These are phyloP conservation scores for Talaromyces amestolkiae DNA, from an alignment of 2,329 filamentous ascomycete species.

Conservation along the genomic window DNA sequence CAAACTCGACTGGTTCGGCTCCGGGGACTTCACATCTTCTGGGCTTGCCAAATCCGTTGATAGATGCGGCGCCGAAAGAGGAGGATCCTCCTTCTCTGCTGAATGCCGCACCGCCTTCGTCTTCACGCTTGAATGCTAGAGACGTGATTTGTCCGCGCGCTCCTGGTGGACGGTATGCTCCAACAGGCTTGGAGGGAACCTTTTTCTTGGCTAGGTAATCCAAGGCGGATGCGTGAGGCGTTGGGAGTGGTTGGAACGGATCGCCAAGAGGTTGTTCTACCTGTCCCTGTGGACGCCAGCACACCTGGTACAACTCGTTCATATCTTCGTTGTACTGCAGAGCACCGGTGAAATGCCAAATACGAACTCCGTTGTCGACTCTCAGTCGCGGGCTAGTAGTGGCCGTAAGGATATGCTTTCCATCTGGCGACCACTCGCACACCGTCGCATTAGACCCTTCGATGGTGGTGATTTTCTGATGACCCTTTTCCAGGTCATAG, in stretches of 20 bases:
- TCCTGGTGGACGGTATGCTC: constrained; percentile 91
- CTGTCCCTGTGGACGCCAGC: constrained; percentile 75
- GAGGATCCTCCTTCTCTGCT: constrained; percentile 70
- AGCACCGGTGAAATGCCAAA: constrained; percentile 86
- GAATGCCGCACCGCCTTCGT: constrained; percentile 89
- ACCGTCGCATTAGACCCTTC: constrained; percentile 94
- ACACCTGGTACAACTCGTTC: constrained; percentile 86
- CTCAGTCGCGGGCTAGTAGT: constrained; percentile 92
- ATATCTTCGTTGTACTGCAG: constrained; percentile 97
- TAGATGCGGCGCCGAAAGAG: constrained; percentile 54
- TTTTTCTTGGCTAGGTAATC: constrained; percentile 82
- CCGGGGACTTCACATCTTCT: constrained; percentile 80
- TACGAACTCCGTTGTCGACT: constrained; percentile 92
- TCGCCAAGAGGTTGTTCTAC: constrained; percentile 63
- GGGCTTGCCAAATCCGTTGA: constrained; percentile 76
- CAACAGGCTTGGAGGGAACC: constrained; percentile 94
- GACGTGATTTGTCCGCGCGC: constrained; percentile 86
- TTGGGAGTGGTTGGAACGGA: constrained; percentile 70
- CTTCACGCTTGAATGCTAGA: constrained; percentile 93
- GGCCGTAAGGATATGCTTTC: constrained; percentile 92
- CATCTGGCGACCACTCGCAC: constrained; percentile 96
- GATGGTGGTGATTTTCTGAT: constrained; percentile 86
- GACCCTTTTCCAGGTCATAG: constrained; percentile 93
- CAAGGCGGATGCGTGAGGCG: constrained; percentile 77
- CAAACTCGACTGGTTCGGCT: constrained; percentile 66